Evolutionary conservation across 495 filamentous ascomycete species (phyloP), one percentile per base, ranked within the genome.

Genomic region (Tuber microsphaerosporum): DNA sequence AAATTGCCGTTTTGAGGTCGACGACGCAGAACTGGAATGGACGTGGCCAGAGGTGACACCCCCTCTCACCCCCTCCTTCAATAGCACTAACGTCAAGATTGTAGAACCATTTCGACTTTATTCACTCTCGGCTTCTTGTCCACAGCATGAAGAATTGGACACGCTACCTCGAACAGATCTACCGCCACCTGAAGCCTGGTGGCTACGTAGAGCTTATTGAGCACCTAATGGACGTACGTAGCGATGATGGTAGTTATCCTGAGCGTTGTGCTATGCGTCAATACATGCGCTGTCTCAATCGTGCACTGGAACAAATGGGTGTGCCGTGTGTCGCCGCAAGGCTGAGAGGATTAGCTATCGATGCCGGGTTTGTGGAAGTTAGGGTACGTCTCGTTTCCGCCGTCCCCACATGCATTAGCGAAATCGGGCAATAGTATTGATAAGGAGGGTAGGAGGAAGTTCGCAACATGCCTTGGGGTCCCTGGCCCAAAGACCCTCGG

Each of bases 101-200:
- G 82, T 76, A 83, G 9, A 83, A 88, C 71, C 79, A 82, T 71
- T 92, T 92, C 80, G 91, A 92, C 84, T 90, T 89, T 74, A 86
- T 92, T 71, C 90, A 92, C 83, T 85, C 88, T 8, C 87, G 90
- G 39, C 84, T 85, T 20, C 81, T 91, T 43, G 86, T 87, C 74
- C 88, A 88, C 44, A 86, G 85, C 37, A 85, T 92, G 70, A 77
- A 77, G 26, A 86, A 91, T 81, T 92, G 90, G 90, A 80, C 84
- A 7, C 83, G 77, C 22, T 85, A 79, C 72, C 42, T 79, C 37
- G 45, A 14, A 2, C 75, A 81, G 19, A 79, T 82, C 22, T 81
- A 76, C 74, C 69, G 45, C 37, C 74, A 77, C 43, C 71, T 80
- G 26, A 81, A 76, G 37, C 79, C 79, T 37, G 80, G 75, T 48